These are phyloP conservation scores for Pseudopyricularia cyperi DNA, from an alignment of 2,329 filamentous ascomycete genomes.

Conservation along the genomic window DNA sequence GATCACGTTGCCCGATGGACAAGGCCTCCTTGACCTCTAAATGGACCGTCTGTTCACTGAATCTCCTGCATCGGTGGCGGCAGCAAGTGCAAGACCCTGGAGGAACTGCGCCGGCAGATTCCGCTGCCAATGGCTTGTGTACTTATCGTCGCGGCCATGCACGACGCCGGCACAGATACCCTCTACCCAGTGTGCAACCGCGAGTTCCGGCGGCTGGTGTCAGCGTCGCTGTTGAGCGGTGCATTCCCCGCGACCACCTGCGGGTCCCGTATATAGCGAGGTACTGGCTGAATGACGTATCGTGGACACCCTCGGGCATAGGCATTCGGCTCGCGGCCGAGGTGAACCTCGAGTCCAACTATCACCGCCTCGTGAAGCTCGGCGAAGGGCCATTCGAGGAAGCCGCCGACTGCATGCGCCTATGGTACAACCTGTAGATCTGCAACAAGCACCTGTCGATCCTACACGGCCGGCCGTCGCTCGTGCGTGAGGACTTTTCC, in stretches of 20 bases:
- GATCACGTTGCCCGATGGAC: slow-evolving; percentile 31
- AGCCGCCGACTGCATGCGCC: slow-evolving; percentile 36
- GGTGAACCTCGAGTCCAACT: slow-evolving; percentile 28
- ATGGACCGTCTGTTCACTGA: slow-evolving; percentile 34
- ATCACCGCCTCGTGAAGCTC: slow-evolving; percentile 20
- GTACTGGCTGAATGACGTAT: slow-evolving; percentile 50
- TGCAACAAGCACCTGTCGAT: slow-evolving; percentile 51
- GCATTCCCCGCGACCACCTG: slow-evolving; percentile 33
- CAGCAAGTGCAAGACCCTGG: slow-evolving; percentile 30
- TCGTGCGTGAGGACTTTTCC: slow-evolving; percentile 43
- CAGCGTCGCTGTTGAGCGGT: slow-evolving; percentile 18
- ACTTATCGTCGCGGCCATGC: slow-evolving; percentile 43
- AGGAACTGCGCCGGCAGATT: slow-evolving; percentile 38
- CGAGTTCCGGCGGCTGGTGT: slow-evolving; percentile 41
- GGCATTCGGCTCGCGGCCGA: slow-evolving; percentile 36
- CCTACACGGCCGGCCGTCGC: slow-evolving; percentile 43
- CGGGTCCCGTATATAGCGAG: slow-evolving; percentile 46
- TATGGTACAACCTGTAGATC: slow-evolving; percentile 50
- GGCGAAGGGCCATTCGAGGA: slow-evolving; percentile 17
- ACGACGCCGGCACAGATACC: slow-evolving; percentile 37
- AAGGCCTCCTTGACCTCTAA: slow-evolving; percentile 37
- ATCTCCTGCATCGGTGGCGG: slow-evolving; percentile 34
- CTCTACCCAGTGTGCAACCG: slow-evolving; percentile 38
- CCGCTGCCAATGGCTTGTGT: slow-evolving; percentile 41
- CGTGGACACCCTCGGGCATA: slow-evolving; percentile 47